Conservation (phyloP, 306 rosid genomes). For the Ormosia emarginata region DNA sequence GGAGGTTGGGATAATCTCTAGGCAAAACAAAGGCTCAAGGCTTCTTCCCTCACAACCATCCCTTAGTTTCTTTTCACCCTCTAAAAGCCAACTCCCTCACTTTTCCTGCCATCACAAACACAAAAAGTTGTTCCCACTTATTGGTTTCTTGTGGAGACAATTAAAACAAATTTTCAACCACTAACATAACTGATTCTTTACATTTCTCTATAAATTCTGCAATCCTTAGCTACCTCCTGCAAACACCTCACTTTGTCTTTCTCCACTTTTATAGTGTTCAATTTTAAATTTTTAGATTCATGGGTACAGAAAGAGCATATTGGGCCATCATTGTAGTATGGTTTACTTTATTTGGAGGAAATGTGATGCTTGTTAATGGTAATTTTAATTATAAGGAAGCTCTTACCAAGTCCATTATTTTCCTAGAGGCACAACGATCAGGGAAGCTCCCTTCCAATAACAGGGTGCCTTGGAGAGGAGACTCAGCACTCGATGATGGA, state of each 20-base stretch:
- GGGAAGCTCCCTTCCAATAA: constrained; percentile 78
- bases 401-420: constrained; percentile 73
- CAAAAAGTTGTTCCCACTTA: neutral
- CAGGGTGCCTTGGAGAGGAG: constrained; percentile 84
- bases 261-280: neutral
- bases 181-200: neutral
- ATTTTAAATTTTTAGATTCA: neutral
- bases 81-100: neutral
- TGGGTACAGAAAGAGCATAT: constrained; percentile 32
- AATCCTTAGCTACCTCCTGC: neutral
- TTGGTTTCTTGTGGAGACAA: constrained; percentile 5
- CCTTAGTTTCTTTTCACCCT: neutral
- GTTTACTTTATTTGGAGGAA: constrained; percentile 49
- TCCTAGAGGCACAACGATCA: constrained; percentile 92
- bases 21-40: neutral
- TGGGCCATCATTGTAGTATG: constrained; percentile 50
- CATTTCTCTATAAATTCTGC: constrained; percentile 13
- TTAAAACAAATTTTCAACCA: constrained; percentile 7
- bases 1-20: constrained; percentile 16
- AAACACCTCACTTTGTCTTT: neutral
- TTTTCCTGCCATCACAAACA: constrained; percentile 8
- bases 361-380: constrained; percentile 34
- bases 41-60: constrained; percentile 21
- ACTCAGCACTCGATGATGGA: constrained; percentile 83
- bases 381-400: constrained; percentile 71